Base-by-base conservation (phyloP, 768 basidiomycete genomes). In the Calocybe indica region DNA sequence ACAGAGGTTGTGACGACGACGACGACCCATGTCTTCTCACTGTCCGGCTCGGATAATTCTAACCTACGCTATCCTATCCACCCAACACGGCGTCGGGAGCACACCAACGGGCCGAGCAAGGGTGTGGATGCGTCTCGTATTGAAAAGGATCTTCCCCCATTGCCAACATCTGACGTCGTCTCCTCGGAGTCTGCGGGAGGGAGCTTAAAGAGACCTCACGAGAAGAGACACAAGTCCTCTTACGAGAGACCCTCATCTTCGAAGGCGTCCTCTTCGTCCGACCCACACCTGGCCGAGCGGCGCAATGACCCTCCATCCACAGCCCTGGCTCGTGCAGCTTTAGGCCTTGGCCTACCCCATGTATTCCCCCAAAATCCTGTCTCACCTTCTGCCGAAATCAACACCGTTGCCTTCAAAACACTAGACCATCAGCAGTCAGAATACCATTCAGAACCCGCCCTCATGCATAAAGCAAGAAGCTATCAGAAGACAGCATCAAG, bases 21-120 rank as follows among this genome's bases (percentile, higher is more conserved):
- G 9, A 68, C 76, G 9, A 74, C 79, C 15, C 80, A 80, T 62
- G 80, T 86, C 64, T 80, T 87, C 62, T 81, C 84, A 15, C 63
- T 83, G 22, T 80, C 83, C 11, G 70, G 74, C 51, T 85, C n/a
- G n/a, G n/a, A n/a, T n/a, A n/a, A n/a, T n/a, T n/a, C n/a, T n/a
- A 22, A 22, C 4, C 22, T 22, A 22, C 22, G 4, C 22, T 22
- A 22, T 22, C 22, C 22, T 22, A 22, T 22, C 22, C 22, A 22
- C 22, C 22, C 22, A 22, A 22, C 22, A 22, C 22, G 22, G 22
- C 22, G 4, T 22, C 22, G 4, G 4, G 22, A 22, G 22, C 22
- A 22, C 22, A 22, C 22, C 33, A 56, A 58, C 13, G 64, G 66
- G 41, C 57, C 47, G 15, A 45, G 49, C 52, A 48, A 52, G 37